Conservation (phyloP, 768 basidiomycete species). For the Lanmaoa pseudosensibilis region DNA sequence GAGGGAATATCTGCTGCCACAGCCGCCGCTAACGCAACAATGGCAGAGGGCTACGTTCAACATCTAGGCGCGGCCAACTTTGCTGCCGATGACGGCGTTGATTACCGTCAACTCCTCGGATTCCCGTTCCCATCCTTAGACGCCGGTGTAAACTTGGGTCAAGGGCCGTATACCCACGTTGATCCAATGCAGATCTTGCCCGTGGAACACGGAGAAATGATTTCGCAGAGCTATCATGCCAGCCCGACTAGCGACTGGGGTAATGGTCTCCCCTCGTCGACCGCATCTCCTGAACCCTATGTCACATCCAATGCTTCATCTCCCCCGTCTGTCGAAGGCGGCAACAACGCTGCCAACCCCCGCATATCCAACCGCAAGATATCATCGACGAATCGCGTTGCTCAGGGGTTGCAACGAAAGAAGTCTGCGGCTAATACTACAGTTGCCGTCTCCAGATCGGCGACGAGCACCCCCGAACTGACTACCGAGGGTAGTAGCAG, state of each 20-base stretch:
- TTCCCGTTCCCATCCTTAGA: constrained; percentile 62
- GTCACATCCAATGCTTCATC: constrained; percentile 69
- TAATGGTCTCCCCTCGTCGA: constrained; percentile 66
- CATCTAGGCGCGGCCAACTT: constrained; percentile 51
- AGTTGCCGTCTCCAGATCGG: constrained; percentile 43
- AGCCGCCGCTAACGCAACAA: constrained; percentile 62
- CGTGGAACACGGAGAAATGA: constrained; percentile 41
- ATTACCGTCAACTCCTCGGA: constrained; percentile 64
- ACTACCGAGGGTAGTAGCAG: constrained; percentile 33
- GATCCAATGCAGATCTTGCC: constrained; percentile 87
- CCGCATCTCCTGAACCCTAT: constrained; percentile 75
- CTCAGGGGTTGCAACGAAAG: constrained; percentile 56
- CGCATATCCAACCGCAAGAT: constrained; percentile 54
- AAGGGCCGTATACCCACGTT: constrained; percentile 72
- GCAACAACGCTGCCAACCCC: constrained; percentile 29
- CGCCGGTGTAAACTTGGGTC: constrained; percentile 37
- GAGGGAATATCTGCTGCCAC: constrained; percentile 67
- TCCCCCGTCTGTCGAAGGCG: constrained; percentile 64
- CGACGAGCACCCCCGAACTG: constrained; percentile 69
- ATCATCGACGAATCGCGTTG: constrained; percentile 60
- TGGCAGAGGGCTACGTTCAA: constrained; percentile 74
- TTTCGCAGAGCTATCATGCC: constrained; percentile 57
- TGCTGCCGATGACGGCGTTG: constrained; percentile 57
- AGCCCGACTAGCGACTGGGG: constrained; percentile 87
- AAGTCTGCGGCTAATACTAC: constrained; percentile 38